Conservation (phyloP, 805 yeast genomes). For the Blastobotrys terrestris region DNA sequence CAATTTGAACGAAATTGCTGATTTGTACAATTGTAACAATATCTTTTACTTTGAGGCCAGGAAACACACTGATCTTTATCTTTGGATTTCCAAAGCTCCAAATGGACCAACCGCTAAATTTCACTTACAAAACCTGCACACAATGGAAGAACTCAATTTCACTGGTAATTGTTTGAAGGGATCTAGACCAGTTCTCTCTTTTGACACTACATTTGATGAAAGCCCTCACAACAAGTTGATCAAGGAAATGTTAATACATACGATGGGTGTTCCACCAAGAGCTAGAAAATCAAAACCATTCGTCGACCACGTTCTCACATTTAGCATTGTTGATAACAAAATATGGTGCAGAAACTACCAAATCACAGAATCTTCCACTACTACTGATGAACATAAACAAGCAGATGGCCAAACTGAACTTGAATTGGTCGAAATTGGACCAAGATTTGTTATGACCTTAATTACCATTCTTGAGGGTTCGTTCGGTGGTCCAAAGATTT, state of each 20-base stretch:
- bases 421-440: constrained; percentile 90
- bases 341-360: constrained; percentile 95
- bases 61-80: constrained; percentile 89
- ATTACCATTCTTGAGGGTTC: constrained; percentile 93
- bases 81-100: constrained; percentile 95
- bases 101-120: constrained; percentile 96
- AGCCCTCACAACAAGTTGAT: constrained; percentile 64
- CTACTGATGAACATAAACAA: constrained; percentile 20
- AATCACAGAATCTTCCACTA: constrained; percentile 47
- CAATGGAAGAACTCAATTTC: constrained; percentile 91
- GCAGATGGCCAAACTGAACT: constrained; percentile 43
- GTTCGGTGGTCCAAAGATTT: constrained; percentile 95
- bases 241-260: constrained; percentile 76
- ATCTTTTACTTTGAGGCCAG: constrained; percentile 91
- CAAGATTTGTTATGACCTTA: constrained; percentile 87
- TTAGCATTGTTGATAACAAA: constrained; percentile 86
- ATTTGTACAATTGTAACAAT: constrained; percentile 93
- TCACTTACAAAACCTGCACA: constrained; percentile 89
- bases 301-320: constrained; percentile 89
- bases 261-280: constrained; percentile 91
- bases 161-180: constrained; percentile 96
- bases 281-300: constrained; percentile 93
- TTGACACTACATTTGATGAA: constrained; percentile 71
- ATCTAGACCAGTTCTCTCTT: constrained; percentile 87
- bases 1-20: constrained; percentile 93